Conservation (phyloP, 306 rosid species). For the Pterocarpus macrocarpus region DNA sequence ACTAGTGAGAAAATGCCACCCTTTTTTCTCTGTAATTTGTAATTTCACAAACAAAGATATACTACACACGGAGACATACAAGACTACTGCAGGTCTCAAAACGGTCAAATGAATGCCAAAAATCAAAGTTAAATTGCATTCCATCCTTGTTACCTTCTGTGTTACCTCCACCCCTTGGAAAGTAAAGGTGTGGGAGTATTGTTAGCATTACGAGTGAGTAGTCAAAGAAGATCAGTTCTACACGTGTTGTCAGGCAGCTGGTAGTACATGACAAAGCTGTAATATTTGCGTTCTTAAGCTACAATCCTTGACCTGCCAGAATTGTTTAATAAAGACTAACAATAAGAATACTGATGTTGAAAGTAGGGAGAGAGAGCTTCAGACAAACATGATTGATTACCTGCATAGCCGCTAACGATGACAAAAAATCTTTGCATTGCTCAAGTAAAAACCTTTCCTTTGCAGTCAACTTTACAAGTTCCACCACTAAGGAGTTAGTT, state of each 20-base stretch:
- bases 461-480: slow-evolving; percentile 78
- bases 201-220: slow-evolving; percentile 85
- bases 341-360: slow-evolving; percentile 34
- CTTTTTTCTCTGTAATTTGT: slow-evolving; percentile 51
- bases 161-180: slow-evolving; percentile 70
- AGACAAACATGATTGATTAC: slow-evolving; percentile 45
- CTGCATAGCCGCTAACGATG: slow-evolving; percentile 81
- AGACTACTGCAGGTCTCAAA: slow-evolving; percentile 65
- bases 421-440: slow-evolving; percentile 84
- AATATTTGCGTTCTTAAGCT: slow-evolving; percentile 83
- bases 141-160: slow-evolving; percentile 70
- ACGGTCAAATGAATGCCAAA: slow-evolving; percentile 65
- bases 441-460: slow-evolving; percentile 80
- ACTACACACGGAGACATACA: slow-evolving; percentile 61
- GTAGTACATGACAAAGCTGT: slow-evolving; percentile 72
- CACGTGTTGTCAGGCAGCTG: slow-evolving; percentile 80
- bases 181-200: slow-evolving; percentile 68
- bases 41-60: slow-evolving; percentile 63
- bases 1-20: slow-evolving; percentile 62
- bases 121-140: slow-evolving; percentile 68
- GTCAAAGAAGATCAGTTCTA: slow-evolving; percentile 82
- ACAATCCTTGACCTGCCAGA: slow-evolving; percentile 81
- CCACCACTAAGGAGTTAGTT: slow-evolving; percentile 78
- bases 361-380: slow-evolving; percentile 27
- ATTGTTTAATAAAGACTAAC: slow-evolving; percentile 1